Conservation (phyloP, 1,139 yeast species). For the Geotrichum australiense region DNA sequence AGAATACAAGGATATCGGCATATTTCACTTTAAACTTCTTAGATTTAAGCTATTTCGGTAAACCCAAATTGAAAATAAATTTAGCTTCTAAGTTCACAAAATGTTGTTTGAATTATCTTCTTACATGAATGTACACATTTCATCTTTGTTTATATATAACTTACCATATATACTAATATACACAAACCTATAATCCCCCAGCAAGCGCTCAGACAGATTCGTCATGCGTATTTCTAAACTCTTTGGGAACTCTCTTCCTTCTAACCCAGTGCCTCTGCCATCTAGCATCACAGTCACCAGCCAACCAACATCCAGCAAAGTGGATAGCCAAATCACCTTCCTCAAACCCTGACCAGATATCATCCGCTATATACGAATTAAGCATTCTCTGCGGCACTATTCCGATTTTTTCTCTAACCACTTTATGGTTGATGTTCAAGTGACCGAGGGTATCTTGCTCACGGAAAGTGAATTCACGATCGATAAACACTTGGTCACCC, state of each 20-base stretch:
- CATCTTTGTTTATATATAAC: no score
- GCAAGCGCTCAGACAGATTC: no score
- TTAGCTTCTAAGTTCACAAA: no score
- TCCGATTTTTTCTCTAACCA: conserved; percentile 23
- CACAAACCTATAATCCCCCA: no score
- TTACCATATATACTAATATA: no score
- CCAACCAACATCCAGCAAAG: conserved; percentile 20
- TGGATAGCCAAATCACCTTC: conserved; percentile 17
- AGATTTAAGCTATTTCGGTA: no score
- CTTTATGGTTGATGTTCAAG: conserved; percentile 14
- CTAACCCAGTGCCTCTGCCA: conserved; percentile 13
- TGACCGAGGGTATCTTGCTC: conserved; percentile 23
- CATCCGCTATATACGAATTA: conserved; percentile 22
- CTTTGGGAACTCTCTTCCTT: conserved; percentile 12
- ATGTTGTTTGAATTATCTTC: no score
- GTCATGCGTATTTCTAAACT: conserved; percentile 7
- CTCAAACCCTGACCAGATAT: conserved; percentile 13
- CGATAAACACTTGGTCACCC: conserved; percentile 21
- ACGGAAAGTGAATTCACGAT: conserved; percentile 17
- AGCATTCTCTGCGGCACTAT: conserved; percentile 24
- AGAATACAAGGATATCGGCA: no score
- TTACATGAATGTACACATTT: no score
- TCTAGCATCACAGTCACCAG: conserved; percentile 14
- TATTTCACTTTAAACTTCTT: no score
- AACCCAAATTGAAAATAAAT: no score